Evolutionary conservation across 371 early-diverging fungal genomes (phyloP), one percentile per base, ranked within the genome.

Genomic region (Rhizopus stolonifer): DNA sequence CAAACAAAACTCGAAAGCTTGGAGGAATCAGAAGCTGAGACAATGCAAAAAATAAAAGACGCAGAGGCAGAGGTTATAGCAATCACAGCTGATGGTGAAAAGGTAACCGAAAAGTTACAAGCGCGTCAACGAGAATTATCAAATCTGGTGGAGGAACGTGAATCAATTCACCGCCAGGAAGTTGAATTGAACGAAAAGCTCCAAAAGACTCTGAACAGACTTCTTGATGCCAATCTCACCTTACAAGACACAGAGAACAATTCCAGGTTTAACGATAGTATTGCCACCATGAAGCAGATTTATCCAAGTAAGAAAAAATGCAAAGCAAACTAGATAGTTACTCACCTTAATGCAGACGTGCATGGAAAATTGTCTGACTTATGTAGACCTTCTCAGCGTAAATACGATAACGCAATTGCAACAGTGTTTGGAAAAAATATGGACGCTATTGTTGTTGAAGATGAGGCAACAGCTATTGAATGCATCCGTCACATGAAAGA

Each of bases 401-500:
- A 93, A 66, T 98, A 95, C 71, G 93, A 95, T 32, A 66, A 78
- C 0, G 93, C 97, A 2, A 81, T 98, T 1, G 84, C 92, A 0
- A 85, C 86, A 9, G 82, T 85, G 11, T 69, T 92, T 11, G 91
- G 90, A 8, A 81, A 86, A 36, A 84, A 88, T 55, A 63, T 89
- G 74, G 91, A 92, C 49, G 87, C 92, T 9, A 85, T 92, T 54
- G 82, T 91, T 0, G 91, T 92, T 3, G 90, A 90, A 43, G 77
- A 81, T 39, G 84, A 91, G 58, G 70, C 79, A 54, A 88, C 87
- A 0, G 92, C 91, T 7, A 82, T 88, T 23, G 91, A 90, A 29
- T 92, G 92, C 59, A 92, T 92, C 49, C 80, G 82, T 73, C 94
- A 93, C 62, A 74, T 99, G 77, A 82, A 93, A 58, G 98, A 98